phyloP scores from a whole-genome alignment of 169 alveolate genomes.

The Plasmodium gonderi region DNA sequence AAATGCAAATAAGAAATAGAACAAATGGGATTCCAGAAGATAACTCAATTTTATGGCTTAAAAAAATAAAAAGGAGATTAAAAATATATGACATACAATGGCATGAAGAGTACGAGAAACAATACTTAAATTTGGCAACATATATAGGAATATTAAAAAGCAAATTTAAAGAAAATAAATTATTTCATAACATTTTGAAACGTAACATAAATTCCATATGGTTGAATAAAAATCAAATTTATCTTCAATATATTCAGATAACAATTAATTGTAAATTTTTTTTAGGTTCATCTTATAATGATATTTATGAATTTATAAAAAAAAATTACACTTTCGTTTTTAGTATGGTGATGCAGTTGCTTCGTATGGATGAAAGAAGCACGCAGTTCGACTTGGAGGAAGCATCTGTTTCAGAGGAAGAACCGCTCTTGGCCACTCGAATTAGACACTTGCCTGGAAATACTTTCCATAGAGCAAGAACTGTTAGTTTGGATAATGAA shows the following conservation, averaged over 20 bases:
- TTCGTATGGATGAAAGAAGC: neutral
- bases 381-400: no score
- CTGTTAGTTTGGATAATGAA: no score
- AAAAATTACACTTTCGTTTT: constrained; percentile 31
- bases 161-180: constrained; percentile 28
- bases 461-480: no score
- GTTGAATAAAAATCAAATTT: constrained; percentile 52
- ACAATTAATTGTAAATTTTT: constrained; percentile 39
- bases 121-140: constrained; percentile 38
- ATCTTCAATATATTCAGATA: constrained; percentile 64
- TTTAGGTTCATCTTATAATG: constrained; percentile 43
- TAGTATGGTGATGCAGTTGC: neutral
- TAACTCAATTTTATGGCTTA: neutral
- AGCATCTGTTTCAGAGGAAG: no score
- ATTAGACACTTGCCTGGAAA: no score
- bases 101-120: constrained; percentile 68
- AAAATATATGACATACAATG: constrained; percentile 69
- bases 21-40: neutral
- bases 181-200: constrained; percentile 46
- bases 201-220: constrained; percentile 50
- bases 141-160: constrained; percentile 28
- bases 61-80: constrained; percentile 12
- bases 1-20: neutral
- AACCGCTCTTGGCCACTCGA: no score
- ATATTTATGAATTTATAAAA: constrained; percentile 41